phyloP scores from a whole-genome alignment of 345 rosid genomes.

The Aurinia saxatilis region DNA sequence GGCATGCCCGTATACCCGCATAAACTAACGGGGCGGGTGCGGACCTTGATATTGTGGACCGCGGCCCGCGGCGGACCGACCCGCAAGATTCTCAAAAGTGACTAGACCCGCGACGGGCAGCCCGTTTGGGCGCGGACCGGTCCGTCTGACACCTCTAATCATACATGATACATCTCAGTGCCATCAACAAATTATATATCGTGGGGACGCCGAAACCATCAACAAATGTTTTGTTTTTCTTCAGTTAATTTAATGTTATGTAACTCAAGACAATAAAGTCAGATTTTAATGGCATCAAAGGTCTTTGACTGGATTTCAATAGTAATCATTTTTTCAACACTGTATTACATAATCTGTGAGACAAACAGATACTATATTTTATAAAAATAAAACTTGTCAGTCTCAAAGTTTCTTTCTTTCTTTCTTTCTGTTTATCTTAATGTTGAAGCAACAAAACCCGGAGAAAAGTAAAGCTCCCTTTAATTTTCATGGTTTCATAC shows the following conservation, averaged over 20 bases:
- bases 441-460: conserved; percentile 29
- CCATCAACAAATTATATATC: not conserved
- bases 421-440: conserved; percentile 21
- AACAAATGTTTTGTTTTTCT: not conserved
- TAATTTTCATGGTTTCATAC: conserved; percentile 26
- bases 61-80: no score
- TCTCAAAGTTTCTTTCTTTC: conserved; percentile 22
- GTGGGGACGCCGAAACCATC: conserved; percentile 2
- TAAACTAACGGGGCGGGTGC: no score
- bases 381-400: conserved; percentile 16
- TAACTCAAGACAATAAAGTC: not conserved
- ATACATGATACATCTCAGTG: no score
- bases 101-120: no score
- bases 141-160: no score
- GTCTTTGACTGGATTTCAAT: not conserved
- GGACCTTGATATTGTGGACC: no score
- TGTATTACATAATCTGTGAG: not conserved
- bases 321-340: conserved; percentile 6
- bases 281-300: conserved; percentile 3
- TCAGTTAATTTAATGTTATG: not conserved
- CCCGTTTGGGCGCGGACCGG: no score
- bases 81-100: no score
- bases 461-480: conserved; percentile 16
- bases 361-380: not conserved
- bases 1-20: no score